phyloP scores from a whole-genome alignment of 1,139 yeast species.

The Suhomyces choctaworum region DNA sequence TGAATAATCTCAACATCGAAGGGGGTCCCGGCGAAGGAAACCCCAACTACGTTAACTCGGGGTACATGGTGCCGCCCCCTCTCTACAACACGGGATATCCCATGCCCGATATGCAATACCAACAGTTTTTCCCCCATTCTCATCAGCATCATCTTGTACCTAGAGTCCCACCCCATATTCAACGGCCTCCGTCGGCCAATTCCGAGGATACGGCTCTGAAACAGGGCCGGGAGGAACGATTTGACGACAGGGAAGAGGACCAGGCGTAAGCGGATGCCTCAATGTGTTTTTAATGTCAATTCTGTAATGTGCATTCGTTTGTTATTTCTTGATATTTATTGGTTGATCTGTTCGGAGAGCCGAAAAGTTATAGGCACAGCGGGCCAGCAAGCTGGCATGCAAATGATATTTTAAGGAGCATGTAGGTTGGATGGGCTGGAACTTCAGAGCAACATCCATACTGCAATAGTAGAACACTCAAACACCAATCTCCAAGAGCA shows the following conservation, averaged over 20 bases:
- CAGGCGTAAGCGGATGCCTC: too few species aligned
- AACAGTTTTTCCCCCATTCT: constrained; percentile 12
- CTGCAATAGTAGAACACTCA: too few species aligned
- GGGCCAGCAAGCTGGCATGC: constrained; percentile 5
- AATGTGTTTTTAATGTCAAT: neutral
- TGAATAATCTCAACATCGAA: constrained; percentile 12
- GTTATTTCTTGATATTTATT: constrained; percentile 5
- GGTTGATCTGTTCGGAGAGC: constrained; percentile 6
- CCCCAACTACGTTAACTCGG: constrained; percentile 11
- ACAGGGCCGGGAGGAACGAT: neutral
- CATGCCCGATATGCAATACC: constrained; percentile 13
- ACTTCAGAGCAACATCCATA: too few species aligned
- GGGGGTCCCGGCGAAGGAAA: constrained; percentile 7
- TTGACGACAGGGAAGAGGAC: neutral
- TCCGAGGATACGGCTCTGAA: neutral
- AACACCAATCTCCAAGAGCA: too few species aligned
- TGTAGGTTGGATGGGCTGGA: too few species aligned
- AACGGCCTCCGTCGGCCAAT: neutral
- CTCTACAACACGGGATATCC: constrained; percentile 14
- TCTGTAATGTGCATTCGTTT: neutral
- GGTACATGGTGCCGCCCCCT: constrained; percentile 13
- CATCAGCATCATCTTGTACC: constrained; percentile 7
- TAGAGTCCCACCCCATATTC: neutral
- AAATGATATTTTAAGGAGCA: neutral
- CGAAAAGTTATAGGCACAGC: constrained; percentile 4